Evolutionary conservation across 805 yeast species (phyloP), one percentile per base, ranked within the genome.

Genomic region (Ogataea nakhonphanomensis): DNA sequence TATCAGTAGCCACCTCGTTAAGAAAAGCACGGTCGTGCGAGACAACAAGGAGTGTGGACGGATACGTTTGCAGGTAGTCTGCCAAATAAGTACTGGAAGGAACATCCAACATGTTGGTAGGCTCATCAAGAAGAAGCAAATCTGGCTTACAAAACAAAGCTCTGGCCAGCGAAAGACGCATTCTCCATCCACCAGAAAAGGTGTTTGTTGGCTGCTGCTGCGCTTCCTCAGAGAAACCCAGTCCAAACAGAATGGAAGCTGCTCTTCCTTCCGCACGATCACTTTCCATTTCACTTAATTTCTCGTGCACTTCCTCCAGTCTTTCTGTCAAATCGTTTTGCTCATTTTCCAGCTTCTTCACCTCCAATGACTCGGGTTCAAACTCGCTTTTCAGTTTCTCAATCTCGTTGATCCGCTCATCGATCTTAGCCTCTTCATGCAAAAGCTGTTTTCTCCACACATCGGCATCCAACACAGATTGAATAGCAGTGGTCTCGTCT

Each of bases 151-250:
- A 91, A 74, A 93, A 93, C 61, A 93, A 74, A 0, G 99, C 99
- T 67, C 99, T 80, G 3, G 99, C 99, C 45, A 93, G 74, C n/a
- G 97, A 86, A 50, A 93, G 75, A 72, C 99, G 85, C 99, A 93
- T 93, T 76, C 99, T 84, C 99, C 99, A 93, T 80, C 99, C 99
- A 78, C 99, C 99, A 38, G 97, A 89, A 63, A 93, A 93, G 21
- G 89, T 76, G 50, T 88, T 91, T 5, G 98, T 89, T 24, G 96
- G 81, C 48, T 73, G 72, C 33, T 71, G 67, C 63, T 93, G 99
- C 5, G 96, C 76, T 55, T 84, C 95, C 48, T 78, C 77, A 33
- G 95, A 81, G 71, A 93, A 93, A 41, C 99, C 99, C 47, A 93
- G 73, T 60, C 99, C 99, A 48, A 65, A 85, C 48, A 93, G 70